Conservation (phyloP, 352 stramenopile genomes). For the Globisporangium megalacanthum region DNA sequence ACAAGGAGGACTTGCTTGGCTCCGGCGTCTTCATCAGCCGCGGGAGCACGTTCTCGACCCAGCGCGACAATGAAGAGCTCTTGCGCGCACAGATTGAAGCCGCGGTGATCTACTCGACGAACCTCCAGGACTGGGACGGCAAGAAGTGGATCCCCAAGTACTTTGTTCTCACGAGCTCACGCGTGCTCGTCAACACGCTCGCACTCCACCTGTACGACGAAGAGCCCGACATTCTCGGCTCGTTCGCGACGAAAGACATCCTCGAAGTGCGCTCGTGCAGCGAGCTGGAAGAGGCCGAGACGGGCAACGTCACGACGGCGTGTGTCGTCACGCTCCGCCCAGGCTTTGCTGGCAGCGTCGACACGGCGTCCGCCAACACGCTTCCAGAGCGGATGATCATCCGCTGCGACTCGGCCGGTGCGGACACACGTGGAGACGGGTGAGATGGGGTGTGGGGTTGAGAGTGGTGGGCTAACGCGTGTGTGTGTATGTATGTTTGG, state of each 20-base stretch:
- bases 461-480: background rate
- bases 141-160: constrained; percentile 88
- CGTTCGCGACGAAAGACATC: constrained; percentile 78
- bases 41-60: constrained; percentile 77
- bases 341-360: constrained; percentile 7
- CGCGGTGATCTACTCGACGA: constrained; percentile 75
- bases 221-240: constrained; percentile 79
- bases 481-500: background rate
- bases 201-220: constrained; percentile 85
- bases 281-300: constrained; percentile 64
- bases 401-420: constrained; percentile 80
- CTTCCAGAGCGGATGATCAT: constrained; percentile 59
- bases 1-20: constrained; percentile 69
- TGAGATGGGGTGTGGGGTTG: constrained; percentile 1
- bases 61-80: constrained; percentile 84
- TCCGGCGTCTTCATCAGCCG: constrained; percentile 80
- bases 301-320: constrained; percentile 39
- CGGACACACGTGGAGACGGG: background rate
- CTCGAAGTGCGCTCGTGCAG: constrained; percentile 73
- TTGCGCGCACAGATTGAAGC: constrained; percentile 79
- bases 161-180: constrained; percentile 79
- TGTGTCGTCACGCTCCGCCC: constrained; percentile 53
- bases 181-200: constrained; percentile 74
- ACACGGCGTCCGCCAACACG: constrained; percentile 8
- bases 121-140: constrained; percentile 82